phyloP scores from a whole-genome alignment of 306 rosid genomes.

The Dicorynia guianensis region DNA sequence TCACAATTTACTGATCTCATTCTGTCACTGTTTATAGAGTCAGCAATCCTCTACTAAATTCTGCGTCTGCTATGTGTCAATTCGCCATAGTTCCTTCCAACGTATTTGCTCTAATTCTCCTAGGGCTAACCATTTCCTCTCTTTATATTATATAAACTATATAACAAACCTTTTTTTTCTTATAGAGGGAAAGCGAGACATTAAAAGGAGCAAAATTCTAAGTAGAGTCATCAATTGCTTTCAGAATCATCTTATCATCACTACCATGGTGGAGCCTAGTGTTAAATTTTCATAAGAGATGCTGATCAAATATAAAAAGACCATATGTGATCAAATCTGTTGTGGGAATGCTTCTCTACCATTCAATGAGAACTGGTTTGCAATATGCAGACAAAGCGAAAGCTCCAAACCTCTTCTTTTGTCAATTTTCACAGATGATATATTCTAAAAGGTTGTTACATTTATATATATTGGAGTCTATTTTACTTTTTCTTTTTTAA shows the following conservation, averaged over 20 bases:
- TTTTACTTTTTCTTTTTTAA: conserved; percentile 31
- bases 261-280: no score
- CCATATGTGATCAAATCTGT: background rate
- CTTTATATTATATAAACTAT: no score
- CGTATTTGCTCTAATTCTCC: no score
- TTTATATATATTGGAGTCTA: conserved; percentile 29
- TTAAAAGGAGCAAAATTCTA: no score
- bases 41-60: conserved; percentile 15
- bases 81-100: background rate
- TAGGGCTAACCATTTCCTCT: no score
- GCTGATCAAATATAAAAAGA: background rate
- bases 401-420: conserved; percentile 42
- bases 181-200: no score
- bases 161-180: no score
- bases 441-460: background rate
- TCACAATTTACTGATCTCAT: conserved; percentile 28
- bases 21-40: conserved; percentile 20
- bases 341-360: background rate
- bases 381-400: conserved; percentile 8
- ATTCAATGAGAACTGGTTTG: background rate
- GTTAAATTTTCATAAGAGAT: no score
- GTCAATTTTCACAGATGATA: conserved; percentile 22
- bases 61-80: background rate
- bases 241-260: background rate
- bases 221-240: background rate